Base-by-base conservation (phyloP, 1,284 basidiomycete species). In the Ganoderma sinense region DNA sequence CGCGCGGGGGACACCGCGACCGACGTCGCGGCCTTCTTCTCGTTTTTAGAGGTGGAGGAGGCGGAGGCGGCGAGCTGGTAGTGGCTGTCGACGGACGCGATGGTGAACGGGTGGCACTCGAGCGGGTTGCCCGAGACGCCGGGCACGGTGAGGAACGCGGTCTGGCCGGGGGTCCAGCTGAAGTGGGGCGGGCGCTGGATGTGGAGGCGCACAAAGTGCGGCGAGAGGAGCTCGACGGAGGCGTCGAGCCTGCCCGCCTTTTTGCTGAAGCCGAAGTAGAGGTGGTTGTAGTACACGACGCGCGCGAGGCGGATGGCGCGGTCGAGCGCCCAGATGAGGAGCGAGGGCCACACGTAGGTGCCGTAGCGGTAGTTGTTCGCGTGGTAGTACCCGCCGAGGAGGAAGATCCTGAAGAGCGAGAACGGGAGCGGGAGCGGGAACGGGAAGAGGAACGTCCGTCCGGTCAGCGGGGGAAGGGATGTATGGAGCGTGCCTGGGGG, bases 261-360 rank as follows among this genome's bases (percentile, higher is more conserved):
- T 16, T 68, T 66, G 73, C 74, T 51, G 74, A 77, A 78, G 53
- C 74, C 80, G 70, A 83, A 82, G 77, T 81, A 84, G 33, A 78
- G 81, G 73, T 84, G 81, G 79, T 92, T 92, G 80, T 84, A 84
- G 43, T 85, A 70, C 60, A 88, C 71, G 7, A 91, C 77, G 20
- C 89, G 87, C 13, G 83, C 69, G 20, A 85, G 29, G 16, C 90
- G 87, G 66, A 90, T 73, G 48, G 86, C 67, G 33, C 91, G 86
- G 77, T 93, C 92, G 60, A 91, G 77, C 0, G 82, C 89, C 91
- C 91, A 94, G 41, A 92, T 77, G 73, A 91, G 79, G 79, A 91
- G 84, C 1, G 84, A 83, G 4, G 90, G 89, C 87, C 87, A 88
- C 36, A 88, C 75, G 71, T 85, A 86, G 1, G 20, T 26, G 4